Conservation (phyloP, 345 rosid genomes). For the Eutrema yunnanense region DNA sequence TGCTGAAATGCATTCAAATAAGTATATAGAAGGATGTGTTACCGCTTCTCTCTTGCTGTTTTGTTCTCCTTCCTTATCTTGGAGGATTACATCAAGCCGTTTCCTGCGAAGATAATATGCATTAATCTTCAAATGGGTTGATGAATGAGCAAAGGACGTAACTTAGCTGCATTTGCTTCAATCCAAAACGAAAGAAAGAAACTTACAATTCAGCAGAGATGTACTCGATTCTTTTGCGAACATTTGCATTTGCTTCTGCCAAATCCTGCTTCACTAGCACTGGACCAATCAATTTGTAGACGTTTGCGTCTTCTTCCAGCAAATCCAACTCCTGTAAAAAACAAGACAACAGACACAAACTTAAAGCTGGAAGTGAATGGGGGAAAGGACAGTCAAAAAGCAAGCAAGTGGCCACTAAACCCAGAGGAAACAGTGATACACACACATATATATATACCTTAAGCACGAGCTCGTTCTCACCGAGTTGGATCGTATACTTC, state of each 20-base stretch:
- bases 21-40: slow-evolving; percentile 14
- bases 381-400: not conserved
- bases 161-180: slow-evolving; percentile 2
- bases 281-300: slow-evolving; percentile 91
- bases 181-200: not conserved
- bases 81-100: slow-evolving; percentile 81
- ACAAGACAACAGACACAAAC: not conserved
- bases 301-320: slow-evolving; percentile 83
- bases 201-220: slow-evolving; percentile 86
- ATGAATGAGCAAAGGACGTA: not conserved
- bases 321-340: slow-evolving; percentile 72
- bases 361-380: not conserved
- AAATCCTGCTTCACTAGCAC: slow-evolving; percentile 96
- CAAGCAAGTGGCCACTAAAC: not conserved
- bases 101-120: slow-evolving; percentile 45
- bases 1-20: not conserved
- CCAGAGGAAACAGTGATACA: not conserved
- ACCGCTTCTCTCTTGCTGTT: slow-evolving; percentile 90
- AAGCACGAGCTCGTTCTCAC: slow-evolving; percentile 95
- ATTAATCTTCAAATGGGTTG: not conserved
- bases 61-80: slow-evolving; percentile 90
- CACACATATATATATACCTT: slow-evolving; percentile 42
- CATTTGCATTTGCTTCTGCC: slow-evolving; percentile 96
- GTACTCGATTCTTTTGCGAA: slow-evolving; percentile 89
- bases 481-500: slow-evolving; percentile 91